These are phyloP conservation scores for Pistacia atlantica DNA, from an alignment of 345 rosid species.

Conservation along the genomic window DNA sequence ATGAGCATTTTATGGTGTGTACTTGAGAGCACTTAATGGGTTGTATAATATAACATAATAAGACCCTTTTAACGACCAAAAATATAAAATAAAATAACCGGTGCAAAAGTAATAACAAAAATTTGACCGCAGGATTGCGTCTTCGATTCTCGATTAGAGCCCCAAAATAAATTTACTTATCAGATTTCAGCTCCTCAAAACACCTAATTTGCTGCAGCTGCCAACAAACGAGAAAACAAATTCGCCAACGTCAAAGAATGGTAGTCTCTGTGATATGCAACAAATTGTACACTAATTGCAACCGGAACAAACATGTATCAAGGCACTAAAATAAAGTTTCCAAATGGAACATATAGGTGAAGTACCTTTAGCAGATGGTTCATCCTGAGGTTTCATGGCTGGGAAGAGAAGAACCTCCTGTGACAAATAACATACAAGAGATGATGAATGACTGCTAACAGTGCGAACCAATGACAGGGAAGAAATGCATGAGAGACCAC, in stretches of 20 bases:
- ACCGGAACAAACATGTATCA: not conserved
- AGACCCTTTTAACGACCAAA: not conserved
- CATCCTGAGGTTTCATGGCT: slow-evolving; percentile 98
- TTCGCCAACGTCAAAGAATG: not conserved
- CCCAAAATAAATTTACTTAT: not conserved
- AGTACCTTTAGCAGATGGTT: slow-evolving; percentile 61
- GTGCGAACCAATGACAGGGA: not conserved
- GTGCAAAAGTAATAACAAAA: not conserved
- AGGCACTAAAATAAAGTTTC: not conserved
- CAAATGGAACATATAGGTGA: not conserved
- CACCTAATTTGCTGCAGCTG: slow-evolving; percentile 20
- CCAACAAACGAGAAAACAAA: not conserved
- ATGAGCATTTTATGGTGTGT: not conserved
- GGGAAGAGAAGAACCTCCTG: slow-evolving; percentile 99
- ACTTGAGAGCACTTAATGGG: not conserved
- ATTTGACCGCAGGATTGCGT: not conserved
- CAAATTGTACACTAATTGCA: not conserved
- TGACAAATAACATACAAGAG: slow-evolving; percentile 16
- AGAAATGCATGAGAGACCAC: slow-evolving; percentile 1
- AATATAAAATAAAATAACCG: too few species aligned
- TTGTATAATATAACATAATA: not conserved
- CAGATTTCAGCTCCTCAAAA: not conserved
- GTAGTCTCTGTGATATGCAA: not conserved
- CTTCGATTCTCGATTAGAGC: not conserved
- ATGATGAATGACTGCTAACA: slow-evolving; percentile 5